Percentiles rank a stretch among this genome's conserved stretches.
Evolutionary conservation across 75 land plant genomes (phyloP).

Genomic region (Sequoiadendron giganteum): DNA sequence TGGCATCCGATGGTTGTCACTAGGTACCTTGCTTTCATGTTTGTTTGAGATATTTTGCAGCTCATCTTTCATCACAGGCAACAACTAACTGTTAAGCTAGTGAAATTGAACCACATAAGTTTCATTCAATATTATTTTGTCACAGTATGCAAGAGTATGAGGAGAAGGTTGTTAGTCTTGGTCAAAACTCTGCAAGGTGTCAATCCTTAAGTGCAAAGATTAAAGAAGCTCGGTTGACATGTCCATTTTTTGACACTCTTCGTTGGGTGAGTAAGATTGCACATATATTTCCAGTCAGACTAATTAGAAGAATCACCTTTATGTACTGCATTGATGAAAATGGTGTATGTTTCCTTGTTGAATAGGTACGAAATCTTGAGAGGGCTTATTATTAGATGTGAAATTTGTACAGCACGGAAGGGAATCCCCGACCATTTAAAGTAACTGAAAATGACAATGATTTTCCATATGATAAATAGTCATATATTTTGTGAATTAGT

Average conservation of each 20-base stretch:
- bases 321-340: neutral
- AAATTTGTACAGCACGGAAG: slow-evolving; percentile 45
- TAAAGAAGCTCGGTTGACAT: slow-evolving; percentile 35
- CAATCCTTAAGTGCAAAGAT: slow-evolving; percentile 29
- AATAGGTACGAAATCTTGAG: slow-evolving; percentile 47
- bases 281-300: neutral
- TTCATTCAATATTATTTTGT: neutral
- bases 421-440: slow-evolving; percentile 47
- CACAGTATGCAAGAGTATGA: slow-evolving; percentile 57
- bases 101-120: neutral
- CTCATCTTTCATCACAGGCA: neutral
- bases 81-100: neutral
- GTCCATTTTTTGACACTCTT: slow-evolving; percentile 45
- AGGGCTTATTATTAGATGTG: slow-evolving; percentile 60
- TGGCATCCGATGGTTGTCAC: neutral
- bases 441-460: slow-evolving; percentile 39
- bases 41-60: too few species aligned
- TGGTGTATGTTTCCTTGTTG: neutral
- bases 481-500: neutral
- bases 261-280: slow-evolving; percentile 47
- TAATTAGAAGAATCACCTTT: neutral
- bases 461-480: slow-evolving; percentile 25
- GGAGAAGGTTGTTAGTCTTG: slow-evolving; percentile 45
- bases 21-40: too few species aligned
- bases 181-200: slow-evolving; percentile 34